Evolutionary conservation across 495 filamentous ascomycete species (phyloP).

Genomic region (Xylaria longipes): DNA sequence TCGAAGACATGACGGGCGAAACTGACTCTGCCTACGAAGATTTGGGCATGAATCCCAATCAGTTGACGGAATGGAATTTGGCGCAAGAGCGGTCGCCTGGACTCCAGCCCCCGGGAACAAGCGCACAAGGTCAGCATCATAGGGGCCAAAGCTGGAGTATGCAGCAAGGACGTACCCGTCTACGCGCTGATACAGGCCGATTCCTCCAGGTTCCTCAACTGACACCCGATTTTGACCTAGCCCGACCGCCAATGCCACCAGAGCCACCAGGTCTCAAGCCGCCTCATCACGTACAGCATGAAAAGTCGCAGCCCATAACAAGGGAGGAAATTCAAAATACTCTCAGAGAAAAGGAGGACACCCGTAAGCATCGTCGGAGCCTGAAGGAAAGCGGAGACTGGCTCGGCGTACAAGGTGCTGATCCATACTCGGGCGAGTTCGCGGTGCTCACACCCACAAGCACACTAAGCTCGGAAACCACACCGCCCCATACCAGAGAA

Average conservation of each 20-base stretch:
- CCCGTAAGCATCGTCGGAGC: conserved; percentile 44
- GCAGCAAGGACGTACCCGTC: conserved; percentile 26
- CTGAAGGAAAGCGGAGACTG: conserved; percentile 58
- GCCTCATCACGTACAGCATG: conserved; percentile 24
- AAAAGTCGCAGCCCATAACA: conserved; percentile 14
- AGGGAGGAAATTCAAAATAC: conserved; percentile 33
- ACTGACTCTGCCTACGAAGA: conserved; percentile 28
- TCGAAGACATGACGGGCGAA: conserved; percentile 30
- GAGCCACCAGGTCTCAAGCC: conserved; percentile 30
- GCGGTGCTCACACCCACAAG: conserved; percentile 53
- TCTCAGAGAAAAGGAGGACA: conserved; percentile 46
- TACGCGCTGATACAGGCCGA: neutral
- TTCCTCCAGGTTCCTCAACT: neutral
- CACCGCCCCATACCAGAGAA: conserved; percentile 27
- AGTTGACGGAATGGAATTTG: conserved; percentile 38
- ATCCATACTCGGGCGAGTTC: conserved; percentile 58
- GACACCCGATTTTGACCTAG: conserved; percentile 19
- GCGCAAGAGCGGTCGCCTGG: conserved; percentile 28
- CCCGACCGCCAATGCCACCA: conserved; percentile 31
- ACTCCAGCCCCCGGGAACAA: conserved; percentile 9
- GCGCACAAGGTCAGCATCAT: conserved; percentile 23
- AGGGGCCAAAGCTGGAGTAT: conserved; percentile 33
- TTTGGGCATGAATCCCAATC: conserved; percentile 24
- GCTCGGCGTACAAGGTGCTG: conserved; percentile 61
- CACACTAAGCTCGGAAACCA: conserved; percentile 36